Conservation (phyloP, 108 stramenopile genomes). For the Skeletonema costatum region DNA sequence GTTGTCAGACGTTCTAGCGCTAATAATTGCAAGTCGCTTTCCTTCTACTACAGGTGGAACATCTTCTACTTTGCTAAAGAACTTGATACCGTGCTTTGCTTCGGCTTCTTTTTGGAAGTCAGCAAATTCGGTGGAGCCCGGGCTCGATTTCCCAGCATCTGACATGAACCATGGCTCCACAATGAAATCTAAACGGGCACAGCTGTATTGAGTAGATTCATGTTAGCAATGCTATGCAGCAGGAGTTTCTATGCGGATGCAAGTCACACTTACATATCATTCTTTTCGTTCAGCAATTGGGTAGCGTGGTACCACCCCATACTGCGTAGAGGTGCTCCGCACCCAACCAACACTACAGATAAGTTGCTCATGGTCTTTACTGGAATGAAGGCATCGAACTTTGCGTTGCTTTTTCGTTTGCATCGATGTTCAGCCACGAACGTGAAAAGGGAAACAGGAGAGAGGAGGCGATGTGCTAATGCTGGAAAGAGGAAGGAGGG, state of each 20-base stretch:
- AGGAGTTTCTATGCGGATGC: background rate
- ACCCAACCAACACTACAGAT: constrained; percentile 54
- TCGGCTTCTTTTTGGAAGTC: constrained; percentile 40
- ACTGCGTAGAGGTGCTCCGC: constrained; percentile 54
- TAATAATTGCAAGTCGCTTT: constrained; percentile 55
- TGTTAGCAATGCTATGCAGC: background rate
- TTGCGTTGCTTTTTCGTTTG: too few species aligned
- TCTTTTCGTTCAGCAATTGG: constrained; percentile 66
- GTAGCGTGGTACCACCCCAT: constrained; percentile 91
- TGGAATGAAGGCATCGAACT: too few species aligned
- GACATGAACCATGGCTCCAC: constrained; percentile 79
- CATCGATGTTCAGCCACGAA: too few species aligned
- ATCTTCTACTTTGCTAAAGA: constrained; percentile 46
- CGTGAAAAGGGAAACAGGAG: too few species aligned
- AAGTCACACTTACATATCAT: constrained; percentile 24
- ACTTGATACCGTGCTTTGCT: constrained; percentile 30
- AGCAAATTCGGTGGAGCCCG: constrained; percentile 51
- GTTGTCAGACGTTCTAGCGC: constrained; percentile 79
- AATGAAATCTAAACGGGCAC: constrained; percentile 44
- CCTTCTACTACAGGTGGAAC: constrained; percentile 35
- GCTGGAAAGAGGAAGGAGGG: too few species aligned
- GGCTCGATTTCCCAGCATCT: constrained; percentile 29
- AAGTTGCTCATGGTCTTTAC: constrained; percentile 22
- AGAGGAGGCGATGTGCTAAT: too few species aligned
- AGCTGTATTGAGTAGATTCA: constrained; percentile 3